These are phyloP conservation scores for Dispira simplex DNA, from an alignment of 192 early-diverging fungal genomes.

Conservation along the genomic window DNA sequence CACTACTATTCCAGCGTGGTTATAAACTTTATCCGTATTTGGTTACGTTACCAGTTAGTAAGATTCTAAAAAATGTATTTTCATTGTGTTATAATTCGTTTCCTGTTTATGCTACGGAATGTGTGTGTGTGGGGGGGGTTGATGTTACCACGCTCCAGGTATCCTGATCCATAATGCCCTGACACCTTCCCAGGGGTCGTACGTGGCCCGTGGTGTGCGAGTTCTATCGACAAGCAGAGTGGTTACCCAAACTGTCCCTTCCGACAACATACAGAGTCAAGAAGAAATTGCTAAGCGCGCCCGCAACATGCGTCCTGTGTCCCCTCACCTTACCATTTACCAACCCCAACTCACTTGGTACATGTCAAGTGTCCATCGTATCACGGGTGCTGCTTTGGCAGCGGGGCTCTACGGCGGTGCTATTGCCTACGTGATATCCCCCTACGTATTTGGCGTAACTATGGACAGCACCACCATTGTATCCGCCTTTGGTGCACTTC, in stretches of 20 bases:
- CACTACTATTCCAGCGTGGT: too few relatives aligned
- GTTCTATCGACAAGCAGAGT: not conserved
- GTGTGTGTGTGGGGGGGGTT: too few relatives aligned
- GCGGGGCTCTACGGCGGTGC: constrained; percentile 50
- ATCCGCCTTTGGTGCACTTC: constrained; percentile 44
- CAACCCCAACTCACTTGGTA: constrained; percentile 77
- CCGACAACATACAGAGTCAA: constrained; percentile 19
- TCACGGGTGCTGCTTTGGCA: constrained; percentile 57
- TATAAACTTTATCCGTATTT: too few relatives aligned
- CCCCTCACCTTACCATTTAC: constrained; percentile 81
- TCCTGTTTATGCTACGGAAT: too few relatives aligned
- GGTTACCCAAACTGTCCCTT: not conserved
- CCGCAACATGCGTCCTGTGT: constrained; percentile 49
- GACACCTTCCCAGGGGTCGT: too few relatives aligned
- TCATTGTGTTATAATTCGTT: too few relatives aligned
- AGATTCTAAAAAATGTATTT: too few relatives aligned
- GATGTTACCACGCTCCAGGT: too few relatives aligned
- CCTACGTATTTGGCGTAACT: constrained; percentile 32
- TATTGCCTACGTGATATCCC: constrained; percentile 47
- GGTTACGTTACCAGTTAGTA: too few relatives aligned
- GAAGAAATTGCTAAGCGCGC: constrained; percentile 27
- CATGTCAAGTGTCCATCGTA: constrained; percentile 53
- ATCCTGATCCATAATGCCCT: too few relatives aligned
- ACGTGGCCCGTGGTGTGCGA: too few relatives aligned
- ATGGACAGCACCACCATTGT: constrained; percentile 53